Base-by-base conservation (phyloP, 1,284 basidiomycete species). In the Gomphus bonarii region DNA sequence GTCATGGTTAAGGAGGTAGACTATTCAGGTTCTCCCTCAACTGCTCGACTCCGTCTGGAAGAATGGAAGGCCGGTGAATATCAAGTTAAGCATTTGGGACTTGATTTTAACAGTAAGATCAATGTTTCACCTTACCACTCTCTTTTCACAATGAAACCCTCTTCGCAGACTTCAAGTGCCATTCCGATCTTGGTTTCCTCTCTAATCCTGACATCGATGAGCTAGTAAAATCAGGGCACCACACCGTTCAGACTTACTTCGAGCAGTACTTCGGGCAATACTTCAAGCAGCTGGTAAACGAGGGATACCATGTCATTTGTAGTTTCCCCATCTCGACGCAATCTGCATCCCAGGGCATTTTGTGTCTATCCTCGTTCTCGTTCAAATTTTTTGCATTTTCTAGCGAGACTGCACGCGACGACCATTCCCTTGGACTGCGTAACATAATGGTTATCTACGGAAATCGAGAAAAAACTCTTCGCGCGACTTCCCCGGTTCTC, bases 281-380 rank as follows among this genome's bases (percentile, higher is more conserved):
- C 25, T 28, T 28, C 63, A 54, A 60, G 2, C 60, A 63, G 18
- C 54, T 71, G 18, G 58, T 61, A 25, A 49, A 61, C 4, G 58
- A 60, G 11, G 68, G 66, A 20, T 60, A 67, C 36, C 62, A 70
- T 62, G 61, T 72, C 53, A 54, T 72, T 46, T 64, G 67, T 57
- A 67, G 66, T 22, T 58, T 70, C 22, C 70, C 70, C 8, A 58
- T 69, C 54, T 67, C 35, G 22, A 31, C 59, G 60, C 54, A 22
- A 36, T 54, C 16, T 55, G 50, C 22, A 30, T 60, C 66, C 25
- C 67, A 64, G 8, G 25, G 59, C 6, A 31, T 51, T 18, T 5
- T 38, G 16, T 38, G 2, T 1, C 4, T 16, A 16, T 28, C 25
- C 25, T 38, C 36, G 12, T 38, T 16, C 36, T 38, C 36, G 12